Evolutionary conservation across 1,284 basidiomycete genomes (phyloP), one percentile per base, ranked within the genome.

Genomic region (Sporisorium exsertum): DNA sequence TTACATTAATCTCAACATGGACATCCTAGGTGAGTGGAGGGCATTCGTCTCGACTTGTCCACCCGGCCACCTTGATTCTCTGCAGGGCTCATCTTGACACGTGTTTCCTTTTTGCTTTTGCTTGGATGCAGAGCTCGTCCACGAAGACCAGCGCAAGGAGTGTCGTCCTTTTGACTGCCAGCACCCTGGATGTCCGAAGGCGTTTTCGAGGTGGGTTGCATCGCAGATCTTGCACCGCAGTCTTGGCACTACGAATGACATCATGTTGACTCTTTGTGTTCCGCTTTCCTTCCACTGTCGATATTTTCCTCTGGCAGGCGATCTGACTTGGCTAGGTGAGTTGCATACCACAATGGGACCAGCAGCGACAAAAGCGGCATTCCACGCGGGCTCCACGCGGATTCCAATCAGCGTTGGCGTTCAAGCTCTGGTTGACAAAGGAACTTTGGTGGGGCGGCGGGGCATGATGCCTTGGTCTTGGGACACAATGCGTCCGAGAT

Each of bases 101-200:
- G 5, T 37, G 12, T n/a, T 33, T 27, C 16, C 29, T 42, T 12
- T 5, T 37, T 26, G 20, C 42, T 18, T 10, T 37, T 40, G 20
- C 16, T 50, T 24, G 27, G 20, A 15, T 40, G 26, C 68, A 79
- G 79, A 81, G 32, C 77, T 81, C 8, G 79, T 81, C 6, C 79
- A 81, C 63, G 79, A 81, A 56, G 79, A 81, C 43, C 77, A 79
- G 27, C 63, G 71, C 22, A 66, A 68, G 46, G 79, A 81, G 56
- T 65, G 64, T 37, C 61, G 79, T 18, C 77, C 79, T 1, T 77
- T 77, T 43, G 74, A 78, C 27, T 81, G 79, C 72, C 58, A 68
- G 29, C 63, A 71, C 16, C 71, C 68, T 0, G 72, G 74, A 3
- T 81, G 80, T 47, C 71, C 79, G 18, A 81, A 81, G 54, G 80